phyloP scores from a whole-genome alignment of 805 yeast genomes.

The Yarrowia sp. region DNA sequence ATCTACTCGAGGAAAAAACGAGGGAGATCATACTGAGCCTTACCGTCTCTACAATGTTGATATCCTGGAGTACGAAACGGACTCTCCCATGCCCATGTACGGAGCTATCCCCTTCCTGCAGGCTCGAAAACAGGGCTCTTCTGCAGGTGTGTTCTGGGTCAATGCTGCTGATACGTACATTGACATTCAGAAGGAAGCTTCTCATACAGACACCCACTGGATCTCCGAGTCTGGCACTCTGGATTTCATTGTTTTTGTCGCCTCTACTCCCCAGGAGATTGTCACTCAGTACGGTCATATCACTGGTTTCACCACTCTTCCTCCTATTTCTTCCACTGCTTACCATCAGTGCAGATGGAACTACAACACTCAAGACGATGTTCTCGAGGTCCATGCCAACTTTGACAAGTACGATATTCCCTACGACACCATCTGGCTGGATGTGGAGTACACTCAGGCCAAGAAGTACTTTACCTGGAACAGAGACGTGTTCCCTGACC shows the following conservation, averaged over 20 bases:
- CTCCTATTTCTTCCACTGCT: constrained; percentile 76
- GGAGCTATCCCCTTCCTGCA: constrained; percentile 90
- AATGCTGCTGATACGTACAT: constrained; percentile 91
- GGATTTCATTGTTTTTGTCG: constrained; percentile 70
- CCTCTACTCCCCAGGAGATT: constrained; percentile 54
- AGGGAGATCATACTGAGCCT: constrained; percentile 53
- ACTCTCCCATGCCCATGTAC: constrained; percentile 86
- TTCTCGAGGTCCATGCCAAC: constrained; percentile 61
- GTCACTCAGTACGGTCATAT: constrained; percentile 60
- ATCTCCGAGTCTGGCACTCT: constrained; percentile 85
- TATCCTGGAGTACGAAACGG: constrained; percentile 86
- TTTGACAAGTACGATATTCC: constrained; percentile 79
- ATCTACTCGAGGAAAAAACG: constrained; percentile 52
- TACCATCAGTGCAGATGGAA: constrained; percentile 99
- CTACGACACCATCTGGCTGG: constrained; percentile 91
- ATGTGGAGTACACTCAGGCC: constrained; percentile 83
- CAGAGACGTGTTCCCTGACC: constrained; percentile 67
- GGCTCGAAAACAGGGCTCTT: constrained; percentile 55
- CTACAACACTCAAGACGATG: constrained; percentile 84
- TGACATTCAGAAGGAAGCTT: constrained; percentile 51
- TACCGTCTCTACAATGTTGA: constrained; percentile 91
- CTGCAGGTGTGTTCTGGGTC: constrained; percentile 85
- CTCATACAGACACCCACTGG: constrained; percentile 70
- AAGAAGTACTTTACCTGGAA: constrained; percentile 95
- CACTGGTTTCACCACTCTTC: constrained; percentile 72